A percentile compares a stretch with the other conserved stretches of the same genome.
Conservation (phyloP, 1,139 yeast genomes). For the Geotrichum candidum region DNA sequence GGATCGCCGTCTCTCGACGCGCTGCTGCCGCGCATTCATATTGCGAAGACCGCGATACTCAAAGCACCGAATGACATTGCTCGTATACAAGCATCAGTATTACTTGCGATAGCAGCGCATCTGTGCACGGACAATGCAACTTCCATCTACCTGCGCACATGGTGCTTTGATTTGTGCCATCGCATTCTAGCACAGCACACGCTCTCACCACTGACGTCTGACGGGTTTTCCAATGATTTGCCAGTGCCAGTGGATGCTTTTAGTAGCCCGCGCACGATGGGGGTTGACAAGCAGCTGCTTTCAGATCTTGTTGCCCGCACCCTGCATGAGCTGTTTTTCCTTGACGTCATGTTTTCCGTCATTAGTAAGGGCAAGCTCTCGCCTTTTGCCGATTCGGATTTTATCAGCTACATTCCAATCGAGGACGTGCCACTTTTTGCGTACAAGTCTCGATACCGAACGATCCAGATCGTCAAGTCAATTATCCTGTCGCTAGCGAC, state of each 20-base stretch:
- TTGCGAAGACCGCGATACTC: constrained; percentile 5
- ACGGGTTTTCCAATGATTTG: background rate
- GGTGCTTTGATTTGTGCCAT: constrained; percentile 16
- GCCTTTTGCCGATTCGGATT: constrained; percentile 8
- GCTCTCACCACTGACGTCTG: background rate
- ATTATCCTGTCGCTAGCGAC: constrained; percentile 12
- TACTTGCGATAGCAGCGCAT: constrained; percentile 14
- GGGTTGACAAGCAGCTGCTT: constrained; percentile 4
- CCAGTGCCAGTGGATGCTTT: constrained; percentile 14
- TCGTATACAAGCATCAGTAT: constrained; percentile 14
- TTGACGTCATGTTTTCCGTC: constrained; percentile 17
- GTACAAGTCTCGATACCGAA: constrained; percentile 14
- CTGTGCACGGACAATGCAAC: constrained; percentile 16
- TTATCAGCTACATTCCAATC: constrained; percentile 13
- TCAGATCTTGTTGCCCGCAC: constrained; percentile 6
- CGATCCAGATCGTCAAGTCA: constrained; percentile 15
- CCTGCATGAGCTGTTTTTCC: constrained; percentile 16
- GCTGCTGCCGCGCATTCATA: constrained; percentile 9
- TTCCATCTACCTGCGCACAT: constrained; percentile 15
- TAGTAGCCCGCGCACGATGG: constrained; percentile 11
- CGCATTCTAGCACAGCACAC: constrained; percentile 5
- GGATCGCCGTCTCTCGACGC: constrained; percentile 5
- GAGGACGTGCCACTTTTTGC: constrained; percentile 16
- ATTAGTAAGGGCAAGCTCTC: constrained; percentile 16
- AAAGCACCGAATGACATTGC: constrained; percentile 17